Conservation (phyloP, 2,329 filamentous ascomycete species). For the Ampelomyces quisqualis region DNA sequence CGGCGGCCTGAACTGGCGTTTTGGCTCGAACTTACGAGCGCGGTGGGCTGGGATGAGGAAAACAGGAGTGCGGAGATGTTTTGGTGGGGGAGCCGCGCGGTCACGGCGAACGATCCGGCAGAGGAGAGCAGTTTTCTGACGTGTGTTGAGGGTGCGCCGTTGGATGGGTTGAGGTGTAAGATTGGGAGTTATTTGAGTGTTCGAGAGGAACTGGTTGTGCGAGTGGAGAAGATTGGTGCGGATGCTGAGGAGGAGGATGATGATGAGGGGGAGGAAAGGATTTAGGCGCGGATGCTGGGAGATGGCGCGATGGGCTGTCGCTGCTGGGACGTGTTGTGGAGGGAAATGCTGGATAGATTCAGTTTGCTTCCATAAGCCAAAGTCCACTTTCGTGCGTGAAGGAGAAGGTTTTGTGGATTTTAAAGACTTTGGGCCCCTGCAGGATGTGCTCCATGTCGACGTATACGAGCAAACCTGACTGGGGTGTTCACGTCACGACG, state of each 20-base stretch:
- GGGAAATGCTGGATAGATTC: too few species aligned
- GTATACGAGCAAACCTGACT: too few species aligned
- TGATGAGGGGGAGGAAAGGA: background rate
- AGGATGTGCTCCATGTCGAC: too few species aligned
- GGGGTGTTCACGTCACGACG: too few species aligned
- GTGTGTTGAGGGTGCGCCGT: constrained; percentile 14
- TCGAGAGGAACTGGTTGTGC: constrained; percentile 5
- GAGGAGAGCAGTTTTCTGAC: constrained; percentile 18
- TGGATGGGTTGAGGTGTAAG: constrained; percentile 19
- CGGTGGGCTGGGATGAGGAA: background rate
- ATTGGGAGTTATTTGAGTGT: constrained; percentile 15
- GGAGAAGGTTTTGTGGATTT: too few species aligned
- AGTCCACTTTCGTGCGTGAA: too few species aligned
- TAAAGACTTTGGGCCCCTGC: too few species aligned
- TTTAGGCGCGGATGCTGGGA: background rate
- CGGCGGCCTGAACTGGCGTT: constrained; percentile 14
- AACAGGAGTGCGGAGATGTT: background rate
- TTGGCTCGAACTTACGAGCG: constrained; percentile 2
- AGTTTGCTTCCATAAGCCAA: too few species aligned
- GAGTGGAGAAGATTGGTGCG: constrained; percentile 1
- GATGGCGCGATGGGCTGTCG: too few species aligned
- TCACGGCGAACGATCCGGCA: constrained; percentile 18
- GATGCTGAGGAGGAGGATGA: background rate
- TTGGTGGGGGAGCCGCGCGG: constrained; percentile 2
- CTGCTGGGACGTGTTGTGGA: too few species aligned